A percentile compares a stretch with the other conserved stretches of the same genome.
Conservation (phyloP, 805 yeast species). For the Myxozyma sirexii region DNA sequence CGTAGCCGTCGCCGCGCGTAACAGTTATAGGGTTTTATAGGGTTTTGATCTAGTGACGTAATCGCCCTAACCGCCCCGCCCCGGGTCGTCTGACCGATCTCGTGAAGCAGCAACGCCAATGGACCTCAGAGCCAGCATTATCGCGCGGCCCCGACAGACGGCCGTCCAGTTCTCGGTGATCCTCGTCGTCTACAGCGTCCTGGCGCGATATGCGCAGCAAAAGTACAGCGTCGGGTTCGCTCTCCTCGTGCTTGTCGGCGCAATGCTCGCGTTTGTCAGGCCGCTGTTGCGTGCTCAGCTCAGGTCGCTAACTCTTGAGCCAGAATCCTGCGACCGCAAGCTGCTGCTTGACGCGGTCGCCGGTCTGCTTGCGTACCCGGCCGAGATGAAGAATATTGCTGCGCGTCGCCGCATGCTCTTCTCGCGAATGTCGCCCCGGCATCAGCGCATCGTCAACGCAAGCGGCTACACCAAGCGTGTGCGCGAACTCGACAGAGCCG, state of each 20-base stretch:
- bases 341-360: conserved; percentile 34
- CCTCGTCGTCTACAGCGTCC: conserved; percentile 9
- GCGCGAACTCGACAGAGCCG: conserved; percentile 51
- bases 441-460: conserved; percentile 56
- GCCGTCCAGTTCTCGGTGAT: conserved; percentile 13
- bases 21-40: too few relatives aligned
- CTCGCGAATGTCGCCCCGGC: conserved; percentile 52
- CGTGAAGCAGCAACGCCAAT: too few relatives aligned
- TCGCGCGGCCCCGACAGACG: not conserved
- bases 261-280: conserved; percentile 19
- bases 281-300: conserved; percentile 10
- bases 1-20: too few relatives aligned
- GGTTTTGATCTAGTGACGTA: not conserved
- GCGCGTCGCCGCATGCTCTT: conserved; percentile 37
- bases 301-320: conserved; percentile 7
- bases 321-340: conserved; percentile 25
- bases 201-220: conserved; percentile 17
- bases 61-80: not conserved
- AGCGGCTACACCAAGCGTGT: conserved; percentile 61
- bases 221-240: conserved; percentile 18
- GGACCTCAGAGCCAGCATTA: too few relatives aligned
- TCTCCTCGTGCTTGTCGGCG: conserved; percentile 8
- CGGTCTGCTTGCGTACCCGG: conserved; percentile 35
- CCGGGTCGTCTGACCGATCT: not conserved
- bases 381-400: conserved; percentile 20